phyloP scores from a whole-genome alignment of 2,329 filamentous ascomycete species.

The Penicillium sp. region DNA sequence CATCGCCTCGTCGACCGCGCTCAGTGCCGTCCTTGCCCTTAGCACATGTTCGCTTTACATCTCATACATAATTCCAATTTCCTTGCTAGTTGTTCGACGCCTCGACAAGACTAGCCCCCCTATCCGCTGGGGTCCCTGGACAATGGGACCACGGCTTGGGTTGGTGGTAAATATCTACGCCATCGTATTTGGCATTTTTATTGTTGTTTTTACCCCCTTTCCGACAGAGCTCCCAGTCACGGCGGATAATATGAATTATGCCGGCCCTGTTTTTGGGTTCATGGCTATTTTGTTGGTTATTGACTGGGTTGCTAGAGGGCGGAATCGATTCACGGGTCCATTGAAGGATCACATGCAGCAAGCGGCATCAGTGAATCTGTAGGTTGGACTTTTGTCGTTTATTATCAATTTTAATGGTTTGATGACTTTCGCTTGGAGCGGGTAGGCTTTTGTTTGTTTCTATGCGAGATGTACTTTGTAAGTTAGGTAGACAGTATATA shows the following conservation, averaged over 20 bases:
- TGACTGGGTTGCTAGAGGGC: constrained; percentile 13
- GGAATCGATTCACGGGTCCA: constrained; percentile 9
- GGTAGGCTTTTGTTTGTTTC: background rate
- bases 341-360: constrained; percentile 11
- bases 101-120: constrained; percentile 20
- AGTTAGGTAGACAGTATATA: background rate
- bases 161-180: constrained; percentile 32
- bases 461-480: background rate
- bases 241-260: constrained; percentile 38
- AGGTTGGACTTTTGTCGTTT: background rate
- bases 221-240: constrained; percentile 26
- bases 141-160: constrained; percentile 14
- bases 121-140: constrained; percentile 24
- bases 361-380: background rate
- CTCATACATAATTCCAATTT: constrained; percentile 39
- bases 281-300: constrained; percentile 16
- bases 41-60: constrained; percentile 35
- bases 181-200: constrained; percentile 28
- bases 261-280: constrained; percentile 29
- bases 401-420: background rate
- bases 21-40: constrained; percentile 38
- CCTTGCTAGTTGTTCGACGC: constrained; percentile 30
- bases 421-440: background rate
- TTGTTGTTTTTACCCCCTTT: constrained; percentile 30
- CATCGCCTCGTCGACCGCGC: constrained; percentile 36